Evolutionary conservation across 192 early-diverging fungal species (phyloP).

Genomic region (Coemansia sp.): DNA sequence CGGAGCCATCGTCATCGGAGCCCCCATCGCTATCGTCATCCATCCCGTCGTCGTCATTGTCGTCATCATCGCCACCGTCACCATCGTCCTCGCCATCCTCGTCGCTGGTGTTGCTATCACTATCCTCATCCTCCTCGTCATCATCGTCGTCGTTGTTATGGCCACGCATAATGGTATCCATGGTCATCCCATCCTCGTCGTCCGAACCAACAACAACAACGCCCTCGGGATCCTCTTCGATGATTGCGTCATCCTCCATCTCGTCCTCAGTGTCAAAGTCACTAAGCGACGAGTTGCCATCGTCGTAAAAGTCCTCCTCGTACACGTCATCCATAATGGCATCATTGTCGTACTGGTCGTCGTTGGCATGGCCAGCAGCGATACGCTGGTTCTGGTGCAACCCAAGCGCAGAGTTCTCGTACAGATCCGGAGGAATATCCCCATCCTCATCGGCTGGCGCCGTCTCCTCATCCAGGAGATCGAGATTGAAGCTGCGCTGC

Average conservation of each 20-base stretch:
- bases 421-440: conserved; percentile 56
- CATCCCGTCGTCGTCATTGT: conserved; percentile 18
- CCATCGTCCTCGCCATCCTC: conserved; percentile 49
- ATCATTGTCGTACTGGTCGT: conserved; percentile 28
- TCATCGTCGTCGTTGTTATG: conserved; percentile 62
- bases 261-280: conserved; percentile 76
- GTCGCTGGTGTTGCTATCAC: conserved; percentile 52
- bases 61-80: conserved; percentile 42
- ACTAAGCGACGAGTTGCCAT: conserved; percentile 58
- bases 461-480: conserved; percentile 40
- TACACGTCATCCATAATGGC: conserved; percentile 50
- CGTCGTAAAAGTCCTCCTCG: conserved; percentile 57
- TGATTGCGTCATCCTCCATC: conserved; percentile 59
- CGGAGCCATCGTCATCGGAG: conserved; percentile 31
- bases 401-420: conserved; percentile 55
- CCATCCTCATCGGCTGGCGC: conserved; percentile 34
- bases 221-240: conserved; percentile 55
- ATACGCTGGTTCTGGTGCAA: conserved; percentile 56
- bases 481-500: conserved; percentile 38
- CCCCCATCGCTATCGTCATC: neutral
- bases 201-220: conserved; percentile 70
- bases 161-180: conserved; percentile 46
- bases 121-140: conserved; percentile 48
- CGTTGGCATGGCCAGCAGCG: conserved; percentile 17
- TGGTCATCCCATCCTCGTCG: conserved; percentile 62